Evolutionary conservation across 2,329 filamentous ascomycete genomes (phyloP), one percentile per base, ranked within the genome.

Genomic region (Plectosphaerella plurivora): DNA sequence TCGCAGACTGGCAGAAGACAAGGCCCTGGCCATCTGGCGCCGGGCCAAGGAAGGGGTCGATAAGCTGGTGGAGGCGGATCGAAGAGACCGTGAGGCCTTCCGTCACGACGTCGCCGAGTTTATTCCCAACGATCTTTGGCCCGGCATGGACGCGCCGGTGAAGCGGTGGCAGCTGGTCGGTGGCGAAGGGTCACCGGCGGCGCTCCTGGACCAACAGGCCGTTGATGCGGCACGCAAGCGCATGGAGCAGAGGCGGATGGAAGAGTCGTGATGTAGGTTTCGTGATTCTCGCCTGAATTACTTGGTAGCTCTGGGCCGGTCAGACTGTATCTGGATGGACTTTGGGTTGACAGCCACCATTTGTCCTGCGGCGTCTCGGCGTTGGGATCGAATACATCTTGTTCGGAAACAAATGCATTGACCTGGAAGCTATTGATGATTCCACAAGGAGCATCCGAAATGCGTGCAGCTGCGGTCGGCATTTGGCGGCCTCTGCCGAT

Each of bases 51-150:
- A 87, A 53, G 87, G 86, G 59, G 78, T 97, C 9, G 85, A 92
- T 54, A 84, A 83, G 63, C 74, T 97, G 10, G 83, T 88, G 55
- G 81, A 89, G 12, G 76, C 83, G 12, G 94, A 99, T 66, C 74
- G 82, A 52, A 76, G 76, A 41, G 84, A 91, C 56, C 79, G 94
- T 37, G 88, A 95, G 57, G 74, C 80, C 1, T 97, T 99, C 67
- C 81, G 88, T 35, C 77, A 86, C 25, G 88, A 96, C 44, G 86
- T 94, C 12, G 92, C 91, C 8, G 90, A 95, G 57, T 96, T 85
- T 65, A 71, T 99, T 11, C 94, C 94, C 0, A 86, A 87, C 0
- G 91, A 97, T 66, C 82, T 97, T 20, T 97, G 91, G 91, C 86
- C 85, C 0, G 88, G 87, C 1, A 81, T 94, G 67, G 81, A 80